Evolutionary conservation across 345 rosid genomes (phyloP), one percentile per base, ranked within the genome.

Genomic region (Dipteronia dyeriana): DNA sequence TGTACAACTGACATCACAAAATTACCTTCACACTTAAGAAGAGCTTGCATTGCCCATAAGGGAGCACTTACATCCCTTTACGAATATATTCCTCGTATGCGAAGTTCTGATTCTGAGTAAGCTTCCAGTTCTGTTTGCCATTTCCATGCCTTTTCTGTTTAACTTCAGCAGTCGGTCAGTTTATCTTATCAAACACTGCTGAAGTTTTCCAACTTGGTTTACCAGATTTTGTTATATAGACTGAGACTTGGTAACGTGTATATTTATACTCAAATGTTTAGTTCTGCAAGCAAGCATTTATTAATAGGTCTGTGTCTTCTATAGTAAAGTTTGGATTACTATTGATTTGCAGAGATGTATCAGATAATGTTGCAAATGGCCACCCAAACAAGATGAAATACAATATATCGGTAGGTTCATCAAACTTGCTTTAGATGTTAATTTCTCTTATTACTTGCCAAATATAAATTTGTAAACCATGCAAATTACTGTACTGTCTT

Each of bases 21-120:
- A 73, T 79, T 93, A 81, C 99, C 99, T 23, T 84, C 82, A 66
- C 97, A 90, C 84, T 74, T 95, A 70, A 88, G 79, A 69, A 87
- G 91, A 86, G 99, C 99, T 82, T 95, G 99, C 88, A 89, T 95
- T 75, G 88, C 85, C 79, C 90, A 93, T 76, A 78, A 82, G 34
- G 99, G 99, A 75, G 79, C 85, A 62, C 87, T 93, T 72, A 90
- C 98, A 77, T 64, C 92, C 70, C 81, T 90, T 61, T 91, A 78
- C 60, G 97, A 93, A 80, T 93, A 95, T 79, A 89, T 95, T 85
- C 90, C 91, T 1, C 92, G 99, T 17, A 93, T 93, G 97, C 84
- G 91, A 79, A 90, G 89, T 49, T 88, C 97, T 29, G 87, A 90
- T 79, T 74, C 88, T 56, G 97, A 81, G 98, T 94, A 94, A 83